These are phyloP conservation scores for Geotrichum europaeum DNA, from an alignment of 1,139 yeast genomes.

Conservation along the genomic window DNA sequence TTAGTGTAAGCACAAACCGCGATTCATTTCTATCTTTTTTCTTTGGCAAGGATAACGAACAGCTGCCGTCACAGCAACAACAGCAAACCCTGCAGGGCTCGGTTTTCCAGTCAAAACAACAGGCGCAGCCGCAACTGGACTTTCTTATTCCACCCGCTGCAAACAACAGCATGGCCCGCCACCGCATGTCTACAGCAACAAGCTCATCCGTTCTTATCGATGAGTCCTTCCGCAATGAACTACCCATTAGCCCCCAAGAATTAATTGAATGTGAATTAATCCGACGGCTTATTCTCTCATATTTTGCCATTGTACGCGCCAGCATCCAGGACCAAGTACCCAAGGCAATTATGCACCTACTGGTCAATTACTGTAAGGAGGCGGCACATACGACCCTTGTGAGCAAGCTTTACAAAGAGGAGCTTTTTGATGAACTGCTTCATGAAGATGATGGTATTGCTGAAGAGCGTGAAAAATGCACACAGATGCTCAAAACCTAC, in stretches of 20 bases:
- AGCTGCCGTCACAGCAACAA: not conserved
- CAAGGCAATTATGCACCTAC: constrained; percentile 90
- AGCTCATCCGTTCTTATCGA: not conserved
- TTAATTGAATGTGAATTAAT: constrained; percentile 92
- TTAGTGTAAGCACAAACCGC: constrained; percentile 21
- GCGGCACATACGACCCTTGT: constrained; percentile 87
- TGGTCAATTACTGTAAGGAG: constrained; percentile 83
- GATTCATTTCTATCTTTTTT: constrained; percentile 89
- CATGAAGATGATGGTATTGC: constrained; percentile 86
- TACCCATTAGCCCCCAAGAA: constrained; percentile 62
- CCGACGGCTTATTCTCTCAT: constrained; percentile 82
- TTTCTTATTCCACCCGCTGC: not conserved
- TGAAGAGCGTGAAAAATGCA: constrained; percentile 85
- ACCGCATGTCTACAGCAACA: not conserved
- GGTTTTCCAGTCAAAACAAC: not conserved
- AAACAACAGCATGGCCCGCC: not conserved
- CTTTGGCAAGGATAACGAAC: constrained; percentile 66
- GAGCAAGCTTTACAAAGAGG: constrained; percentile 81
- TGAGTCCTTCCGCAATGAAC: not conserved
- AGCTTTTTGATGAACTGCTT: constrained; percentile 74
- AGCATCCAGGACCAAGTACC: constrained; percentile 97
- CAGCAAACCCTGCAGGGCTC: not conserved
- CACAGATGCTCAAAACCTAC: constrained; percentile 74
- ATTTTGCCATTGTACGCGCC: constrained; percentile 86
- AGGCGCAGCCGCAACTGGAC: not conserved